These are phyloP conservation scores for Trichopus zeylanicus DNA, from an alignment of 116 monocot species.

Conservation along the genomic window DNA sequence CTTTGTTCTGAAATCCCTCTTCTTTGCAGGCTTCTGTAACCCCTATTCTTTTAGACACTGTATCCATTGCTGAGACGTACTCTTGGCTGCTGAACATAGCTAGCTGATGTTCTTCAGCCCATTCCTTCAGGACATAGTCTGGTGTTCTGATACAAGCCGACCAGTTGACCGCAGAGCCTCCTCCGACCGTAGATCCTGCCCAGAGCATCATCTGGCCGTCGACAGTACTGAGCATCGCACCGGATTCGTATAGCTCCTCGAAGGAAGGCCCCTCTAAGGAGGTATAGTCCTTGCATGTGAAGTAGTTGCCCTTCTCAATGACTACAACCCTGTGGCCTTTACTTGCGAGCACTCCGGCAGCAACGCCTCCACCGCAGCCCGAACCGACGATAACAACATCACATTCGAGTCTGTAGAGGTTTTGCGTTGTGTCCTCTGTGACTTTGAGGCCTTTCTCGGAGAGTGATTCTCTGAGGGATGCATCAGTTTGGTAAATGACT, in stretches of 20 bases:
- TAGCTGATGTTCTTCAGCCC: slow-evolving; percentile 48
- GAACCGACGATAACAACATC: slow-evolving; percentile 77
- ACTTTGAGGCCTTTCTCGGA: slow-evolving; percentile 43
- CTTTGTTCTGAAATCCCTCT: slow-evolving; percentile 78
- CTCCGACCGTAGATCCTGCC: slow-evolving; percentile 73
- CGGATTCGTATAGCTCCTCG: slow-evolving; percentile 60
- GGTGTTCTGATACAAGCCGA: slow-evolving; percentile 77
- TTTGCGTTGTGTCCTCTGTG: slow-evolving; percentile 4
- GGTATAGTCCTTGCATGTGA: slow-evolving; percentile 62
- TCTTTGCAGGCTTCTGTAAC: slow-evolving; percentile 51
- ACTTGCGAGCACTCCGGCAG: slow-evolving; percentile 58
- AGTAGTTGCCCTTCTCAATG: slow-evolving; percentile 85
- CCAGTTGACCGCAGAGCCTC: slow-evolving; percentile 91
- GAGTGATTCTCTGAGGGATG: slow-evolving; percentile 38
- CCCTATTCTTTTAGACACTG: slow-evolving; percentile 60
- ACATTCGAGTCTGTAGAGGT: slow-evolving; percentile 35
- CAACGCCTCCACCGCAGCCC: slow-evolving; percentile 83
- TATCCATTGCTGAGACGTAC: slow-evolving; percentile 53
- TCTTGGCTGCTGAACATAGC: slow-evolving; percentile 32
- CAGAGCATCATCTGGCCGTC: slow-evolving; percentile 56
- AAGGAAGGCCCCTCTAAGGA: slow-evolving; percentile 47
- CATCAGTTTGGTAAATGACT: slow-evolving; percentile 26
- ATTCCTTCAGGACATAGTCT: slow-evolving; percentile 43
- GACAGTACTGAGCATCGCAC: slow-evolving; percentile 33
- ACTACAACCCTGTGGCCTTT: slow-evolving; percentile 64